Conservation (phyloP, 139 green algal species). For the Desmodesmus armatus region DNA sequence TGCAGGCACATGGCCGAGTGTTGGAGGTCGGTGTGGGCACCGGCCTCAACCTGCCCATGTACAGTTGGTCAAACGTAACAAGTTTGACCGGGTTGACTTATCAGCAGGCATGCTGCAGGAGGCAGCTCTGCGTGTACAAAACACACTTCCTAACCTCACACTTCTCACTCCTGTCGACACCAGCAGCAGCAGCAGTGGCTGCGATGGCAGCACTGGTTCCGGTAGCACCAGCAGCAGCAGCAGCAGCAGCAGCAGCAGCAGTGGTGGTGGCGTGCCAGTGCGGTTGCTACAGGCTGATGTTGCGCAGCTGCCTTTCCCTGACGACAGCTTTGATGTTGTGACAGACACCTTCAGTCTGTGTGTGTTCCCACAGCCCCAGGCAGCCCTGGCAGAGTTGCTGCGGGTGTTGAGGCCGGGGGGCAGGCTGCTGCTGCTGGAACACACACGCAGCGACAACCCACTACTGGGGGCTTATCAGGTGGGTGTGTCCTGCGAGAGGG, state of each 20-base stretch:
- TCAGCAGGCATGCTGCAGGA: constrained; percentile 71
- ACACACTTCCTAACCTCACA: not conserved
- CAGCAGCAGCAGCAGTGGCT: not conserved
- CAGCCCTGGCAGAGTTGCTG: constrained; percentile 67
- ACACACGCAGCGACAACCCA: constrained; percentile 61
- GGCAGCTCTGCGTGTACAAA: constrained; percentile 31
- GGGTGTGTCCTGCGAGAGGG: no score
- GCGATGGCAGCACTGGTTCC: not conserved
- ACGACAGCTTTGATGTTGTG: constrained; percentile 68
- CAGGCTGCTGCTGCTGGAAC: constrained; percentile 76
- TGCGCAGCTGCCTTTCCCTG: constrained; percentile 57
- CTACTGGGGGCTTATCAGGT: constrained; percentile 75
- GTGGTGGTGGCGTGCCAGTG: not conserved
- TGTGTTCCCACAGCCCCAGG: constrained; percentile 65
- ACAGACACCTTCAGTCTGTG: constrained; percentile 83
- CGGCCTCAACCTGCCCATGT: constrained; percentile 74
- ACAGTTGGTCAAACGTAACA: constrained; percentile 43
- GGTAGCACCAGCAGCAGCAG: not conserved
- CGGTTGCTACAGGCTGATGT: constrained; percentile 62
- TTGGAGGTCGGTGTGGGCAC: constrained; percentile 72
- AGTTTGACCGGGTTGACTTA: constrained; percentile 63
- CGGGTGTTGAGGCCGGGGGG: constrained; percentile 68
- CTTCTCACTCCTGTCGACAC: not conserved
- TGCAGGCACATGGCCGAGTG: constrained; percentile 52
- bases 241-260: not conserved